Evolutionary conservation across 2,329 filamentous ascomycete genomes (phyloP).

Genomic region (Ceratocystis papillata): DNA sequence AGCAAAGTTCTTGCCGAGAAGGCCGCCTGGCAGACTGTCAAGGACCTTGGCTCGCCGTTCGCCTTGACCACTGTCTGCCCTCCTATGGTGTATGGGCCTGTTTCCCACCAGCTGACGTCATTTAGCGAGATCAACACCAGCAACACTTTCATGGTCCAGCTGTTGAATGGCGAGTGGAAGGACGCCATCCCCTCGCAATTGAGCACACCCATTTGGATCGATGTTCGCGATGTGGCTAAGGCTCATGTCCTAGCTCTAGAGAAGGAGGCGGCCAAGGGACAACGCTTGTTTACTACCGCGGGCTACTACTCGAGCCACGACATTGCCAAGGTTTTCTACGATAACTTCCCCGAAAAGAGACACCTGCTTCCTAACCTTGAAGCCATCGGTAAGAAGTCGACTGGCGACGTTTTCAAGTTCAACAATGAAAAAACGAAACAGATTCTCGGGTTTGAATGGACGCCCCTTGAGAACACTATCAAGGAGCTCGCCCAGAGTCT

Average conservation of each 20-base stretch:
- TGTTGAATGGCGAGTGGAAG: conserved; percentile 43
- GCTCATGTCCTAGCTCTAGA: conserved; percentile 46
- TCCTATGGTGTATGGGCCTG: conserved; percentile 45
- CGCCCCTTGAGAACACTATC: conserved; percentile 48
- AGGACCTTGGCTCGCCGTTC: conserved; percentile 36
- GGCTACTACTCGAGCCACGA: conserved; percentile 40
- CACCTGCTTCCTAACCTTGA: conserved; percentile 39
- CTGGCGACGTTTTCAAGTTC: conserved; percentile 39
- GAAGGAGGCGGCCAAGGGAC: conserved; percentile 38
- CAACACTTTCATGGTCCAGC: conserved; percentile 41
- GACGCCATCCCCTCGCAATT: conserved; percentile 35
- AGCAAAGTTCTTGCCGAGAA: conserved; percentile 46
- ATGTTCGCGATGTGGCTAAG: conserved; percentile 45
- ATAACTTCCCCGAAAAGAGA: conserved; percentile 41
- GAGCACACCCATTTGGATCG: conserved; percentile 40
- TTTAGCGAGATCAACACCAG: conserved; percentile 43
- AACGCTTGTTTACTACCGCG: conserved; percentile 41
- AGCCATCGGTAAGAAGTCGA: conserved; percentile 36
- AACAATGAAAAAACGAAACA: conserved; percentile 50
- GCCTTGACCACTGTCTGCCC: conserved; percentile 46
- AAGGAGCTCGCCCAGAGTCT: conserved; percentile 19
- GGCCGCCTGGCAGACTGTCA: conserved; percentile 44
- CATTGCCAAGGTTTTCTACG: conserved; percentile 37
- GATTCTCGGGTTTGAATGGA: conserved; percentile 53
- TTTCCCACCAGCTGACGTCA: conserved; percentile 39